Base-by-base conservation (phyloP, 345 rosid genomes). In the Geranium brycei region DNA sequence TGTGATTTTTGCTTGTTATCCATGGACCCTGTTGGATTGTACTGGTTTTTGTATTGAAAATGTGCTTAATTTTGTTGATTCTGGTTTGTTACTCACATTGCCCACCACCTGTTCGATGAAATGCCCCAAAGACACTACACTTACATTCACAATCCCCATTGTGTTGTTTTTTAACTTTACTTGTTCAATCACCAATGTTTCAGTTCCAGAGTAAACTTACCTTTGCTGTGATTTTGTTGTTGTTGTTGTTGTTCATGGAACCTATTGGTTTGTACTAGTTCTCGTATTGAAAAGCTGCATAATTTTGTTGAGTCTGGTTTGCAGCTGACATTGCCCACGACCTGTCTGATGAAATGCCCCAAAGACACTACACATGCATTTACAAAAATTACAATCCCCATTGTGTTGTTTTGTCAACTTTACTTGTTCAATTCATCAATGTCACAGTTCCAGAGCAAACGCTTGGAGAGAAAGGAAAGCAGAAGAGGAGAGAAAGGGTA, bases 401-500 rank as follows among this genome's bases (percentile, higher is more conserved):
- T n/a, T 28, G 8, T 31, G 17, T 31, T 64, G 51, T 32, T 17
- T 7, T 31, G 28, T 28, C 18, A 19, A 57, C 28, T 35, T 53
- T 31, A 17, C 18, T n/a, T 35, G 4, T 18, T 17, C 59, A 15
- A 55, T 23, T 17, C 19, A 64, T 23, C 41, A 16, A 17, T 19
- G n/a, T 64, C 56, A 4, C 47, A 55, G 38, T 31, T 31, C 15
- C 79, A 86, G 96, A 75, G 60, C 78, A 80, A 68, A 73, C 68
- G 76, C 41, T 76, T 65, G 88, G 72, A 66, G 69, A 59, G 1
- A 68, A 73, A 66, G 62, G 12, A 13, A 69, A 76, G 78, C 63
- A 64, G 61, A 76, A 71, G 68, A 76, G 67, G 61, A 80, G 56
- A 51, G 57, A 70, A 79, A 75, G 70, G 18, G 69, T 75, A 3